Evolutionary conservation across 192 early-diverging fungal genomes (phyloP).

Genomic region (Podila epigama): DNA sequence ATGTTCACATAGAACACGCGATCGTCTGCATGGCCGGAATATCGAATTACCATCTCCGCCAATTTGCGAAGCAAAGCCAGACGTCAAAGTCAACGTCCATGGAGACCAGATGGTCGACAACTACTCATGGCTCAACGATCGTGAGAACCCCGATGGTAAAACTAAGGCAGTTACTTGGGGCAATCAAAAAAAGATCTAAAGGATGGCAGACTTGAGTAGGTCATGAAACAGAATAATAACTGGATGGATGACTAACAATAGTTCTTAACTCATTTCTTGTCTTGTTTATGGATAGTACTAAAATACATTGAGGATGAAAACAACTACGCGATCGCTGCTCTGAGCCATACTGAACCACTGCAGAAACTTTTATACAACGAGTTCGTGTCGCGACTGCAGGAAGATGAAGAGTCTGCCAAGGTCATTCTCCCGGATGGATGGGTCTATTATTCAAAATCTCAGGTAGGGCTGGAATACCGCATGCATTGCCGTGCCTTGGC

Average conservation of each 20-base stretch:
- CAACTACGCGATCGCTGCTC: slow-evolving; percentile 54
- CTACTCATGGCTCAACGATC: slow-evolving; percentile 61
- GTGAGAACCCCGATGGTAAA: slow-evolving; percentile 54
- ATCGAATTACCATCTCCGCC: slow-evolving; percentile 37
- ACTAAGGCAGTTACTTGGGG: too few species aligned
- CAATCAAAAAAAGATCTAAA: too few species aligned
- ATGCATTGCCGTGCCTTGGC: slow-evolving; percentile 24
- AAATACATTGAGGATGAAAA: slow-evolving; percentile 66
- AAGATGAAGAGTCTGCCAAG: slow-evolving; percentile 55
- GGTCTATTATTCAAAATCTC: slow-evolving; percentile 64
- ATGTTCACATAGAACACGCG: slow-evolving; percentile 14
- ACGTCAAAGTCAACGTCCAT: slow-evolving; percentile 47
- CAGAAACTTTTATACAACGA: slow-evolving; percentile 67
- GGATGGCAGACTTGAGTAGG: too few species aligned
- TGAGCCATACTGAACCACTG: slow-evolving; percentile 57
- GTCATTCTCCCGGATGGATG: slow-evolving; percentile 60
- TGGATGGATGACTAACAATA: too few species aligned
- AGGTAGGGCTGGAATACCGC: slow-evolving; percentile 37
- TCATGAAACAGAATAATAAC: too few species aligned
- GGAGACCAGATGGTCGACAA: slow-evolving; percentile 63
- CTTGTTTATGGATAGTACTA: slow-evolving; percentile 58
- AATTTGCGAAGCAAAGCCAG: slow-evolving; percentile 20
- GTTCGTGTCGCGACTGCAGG: slow-evolving; percentile 67
- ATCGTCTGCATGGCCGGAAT: slow-evolving; percentile 40
- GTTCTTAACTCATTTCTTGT: too few species aligned